A percentile compares a stretch with the other conserved stretches of the same genome.
These are phyloP conservation scores for Pythium oligandrum DNA, from an alignment of 352 stramenopile species.

Conservation along the genomic window DNA sequence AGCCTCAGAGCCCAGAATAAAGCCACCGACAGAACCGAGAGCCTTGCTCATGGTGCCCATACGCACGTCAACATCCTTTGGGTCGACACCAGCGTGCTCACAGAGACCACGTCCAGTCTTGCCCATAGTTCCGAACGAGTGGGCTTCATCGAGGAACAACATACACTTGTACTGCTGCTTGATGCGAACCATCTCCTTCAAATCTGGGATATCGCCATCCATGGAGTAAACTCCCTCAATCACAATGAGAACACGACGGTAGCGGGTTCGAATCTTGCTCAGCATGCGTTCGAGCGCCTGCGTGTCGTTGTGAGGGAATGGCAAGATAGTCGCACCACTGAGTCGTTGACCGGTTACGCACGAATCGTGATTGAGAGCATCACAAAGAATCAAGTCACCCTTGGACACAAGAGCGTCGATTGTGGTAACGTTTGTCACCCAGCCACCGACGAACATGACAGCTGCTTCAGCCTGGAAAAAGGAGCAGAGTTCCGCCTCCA, in stretches of 20 bases:
- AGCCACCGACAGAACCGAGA: conserved; percentile 29
- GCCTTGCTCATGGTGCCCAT: conserved; percentile 49
- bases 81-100: conserved; percentile 23
- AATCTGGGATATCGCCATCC: conserved; percentile 29
- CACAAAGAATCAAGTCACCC: conserved; percentile 72
- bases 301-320: conserved; percentile 78
- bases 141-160: conserved; percentile 32
- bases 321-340: conserved; percentile 70
- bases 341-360: conserved; percentile 71
- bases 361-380: conserved; percentile 78
- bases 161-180: conserved; percentile 35
- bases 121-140: conserved; percentile 36
- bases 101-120: conserved; percentile 31
- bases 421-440: conserved; percentile 75
- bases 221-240: conserved; percentile 40
- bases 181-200: conserved; percentile 26
- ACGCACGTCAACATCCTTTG: conserved; percentile 27
- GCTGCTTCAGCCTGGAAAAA: conserved; percentile 61
- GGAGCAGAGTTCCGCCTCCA: conserved; percentile 54
- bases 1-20: conserved; percentile 25
- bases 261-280: conserved; percentile 56
- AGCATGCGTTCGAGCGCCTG: conserved; percentile 72
- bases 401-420: conserved; percentile 70
- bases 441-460: conserved; percentile 66
- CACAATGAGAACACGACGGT: conserved; percentile 62